phyloP scores from a whole-genome alignment of 2,329 filamentous ascomycete species.

The Fusarium nygamai region DNA sequence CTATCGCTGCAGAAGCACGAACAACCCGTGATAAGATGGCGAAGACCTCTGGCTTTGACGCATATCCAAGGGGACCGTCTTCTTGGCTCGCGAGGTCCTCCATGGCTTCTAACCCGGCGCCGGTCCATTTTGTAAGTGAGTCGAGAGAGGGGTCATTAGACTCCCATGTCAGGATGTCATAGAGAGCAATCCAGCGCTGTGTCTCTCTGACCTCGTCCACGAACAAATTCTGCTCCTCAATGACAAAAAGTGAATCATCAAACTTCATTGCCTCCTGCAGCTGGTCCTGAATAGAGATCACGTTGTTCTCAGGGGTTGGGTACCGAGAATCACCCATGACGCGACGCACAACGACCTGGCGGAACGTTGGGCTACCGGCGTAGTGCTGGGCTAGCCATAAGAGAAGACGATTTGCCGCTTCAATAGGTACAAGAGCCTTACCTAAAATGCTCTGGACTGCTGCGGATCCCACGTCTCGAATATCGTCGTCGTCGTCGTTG shows the following conservation, averaged over 20 bases:
- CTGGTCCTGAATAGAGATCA: constrained; percentile 49
- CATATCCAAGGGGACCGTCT: constrained; percentile 79
- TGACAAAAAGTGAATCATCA: constrained; percentile 79
- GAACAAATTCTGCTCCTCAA: constrained; percentile 96
- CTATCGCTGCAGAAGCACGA: constrained; percentile 51
- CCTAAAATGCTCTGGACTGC: constrained; percentile 60
- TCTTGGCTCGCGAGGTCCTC: constrained; percentile 45
- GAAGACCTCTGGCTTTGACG: constrained; percentile 74
- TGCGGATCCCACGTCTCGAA: constrained; percentile 72
- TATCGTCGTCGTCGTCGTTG: constrained; percentile 92
- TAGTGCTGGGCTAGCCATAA: constrained; percentile 54
- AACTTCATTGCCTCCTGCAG: constrained; percentile 59
- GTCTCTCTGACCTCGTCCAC: constrained; percentile 83
- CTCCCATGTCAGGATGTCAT: constrained; percentile 47
- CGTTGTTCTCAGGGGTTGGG: constrained; percentile 9
- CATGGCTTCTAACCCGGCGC: constrained; percentile 59
- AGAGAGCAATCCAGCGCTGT: constrained; percentile 70
- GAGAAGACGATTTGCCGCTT: constrained; percentile 58
- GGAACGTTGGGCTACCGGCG: constrained; percentile 50
- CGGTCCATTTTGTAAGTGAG: constrained; percentile 58
- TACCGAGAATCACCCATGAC: constrained; percentile 47
- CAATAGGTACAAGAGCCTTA: constrained; percentile 56
- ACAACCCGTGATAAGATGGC: constrained; percentile 63
- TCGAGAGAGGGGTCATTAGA: constrained; percentile 36
- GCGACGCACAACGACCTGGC: constrained; percentile 52